A percentile compares a stretch with the other conserved stretches of the same genome.
These are phyloP conservation scores for Lipomyces orientalis DNA, from an alignment of 805 yeast genomes.

Conservation along the genomic window DNA sequence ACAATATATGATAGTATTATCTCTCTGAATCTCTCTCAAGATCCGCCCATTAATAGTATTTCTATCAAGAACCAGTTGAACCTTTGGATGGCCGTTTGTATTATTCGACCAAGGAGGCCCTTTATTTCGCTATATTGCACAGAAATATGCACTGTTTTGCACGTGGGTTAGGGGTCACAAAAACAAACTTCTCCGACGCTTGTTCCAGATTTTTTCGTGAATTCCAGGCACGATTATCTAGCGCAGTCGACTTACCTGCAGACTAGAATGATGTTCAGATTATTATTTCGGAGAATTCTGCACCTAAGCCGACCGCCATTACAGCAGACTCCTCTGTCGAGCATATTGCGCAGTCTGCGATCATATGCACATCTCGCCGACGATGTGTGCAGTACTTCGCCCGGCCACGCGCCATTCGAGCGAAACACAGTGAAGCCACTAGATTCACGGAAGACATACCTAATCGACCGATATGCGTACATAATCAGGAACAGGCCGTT, in stretches of 20 bases:
- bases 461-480: constrained; percentile 78
- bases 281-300: constrained; percentile 8
- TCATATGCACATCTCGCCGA: neutral
- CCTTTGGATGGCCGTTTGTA: no score
- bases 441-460: constrained; percentile 81
- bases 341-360: constrained; percentile 2
- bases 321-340: neutral
- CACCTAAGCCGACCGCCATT: neutral
- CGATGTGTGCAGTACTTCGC: neutral
- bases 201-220: neutral
- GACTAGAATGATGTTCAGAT: constrained; percentile 5
- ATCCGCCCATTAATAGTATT: no score
- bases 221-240: neutral
- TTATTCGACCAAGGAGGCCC: no score
- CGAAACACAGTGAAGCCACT: constrained; percentile 64
- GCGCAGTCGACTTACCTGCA: neutral
- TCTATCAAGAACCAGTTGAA: no score
- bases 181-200: no score
- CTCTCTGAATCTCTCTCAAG: no score
- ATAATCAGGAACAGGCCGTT: constrained; percentile 71
- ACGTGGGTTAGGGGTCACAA: no score
- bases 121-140: no score
- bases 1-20: no score
- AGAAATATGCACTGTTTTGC: no score
- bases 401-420: neutral